Conservation (phyloP, 2,329 filamentous ascomycete genomes). For the Nannizziopsis barbatae region DNA sequence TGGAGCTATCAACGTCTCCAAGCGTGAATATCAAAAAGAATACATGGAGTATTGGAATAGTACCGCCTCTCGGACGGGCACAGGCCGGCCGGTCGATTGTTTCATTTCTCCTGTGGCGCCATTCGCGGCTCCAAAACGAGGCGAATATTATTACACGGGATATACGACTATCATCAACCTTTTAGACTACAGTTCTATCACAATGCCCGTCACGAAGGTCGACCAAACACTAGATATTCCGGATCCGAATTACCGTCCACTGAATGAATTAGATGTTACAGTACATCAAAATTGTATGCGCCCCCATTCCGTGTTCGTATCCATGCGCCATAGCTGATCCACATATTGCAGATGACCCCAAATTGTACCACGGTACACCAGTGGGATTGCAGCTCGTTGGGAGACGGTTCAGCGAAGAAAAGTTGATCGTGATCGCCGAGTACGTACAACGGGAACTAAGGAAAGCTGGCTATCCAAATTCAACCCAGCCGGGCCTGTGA, state of each 20-base stretch:
- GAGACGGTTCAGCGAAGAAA: conserved; percentile 43
- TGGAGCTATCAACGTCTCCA: conserved; percentile 41
- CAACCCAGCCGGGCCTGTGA: neutral
- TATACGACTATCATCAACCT: conserved; percentile 42
- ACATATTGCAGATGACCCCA: conserved; percentile 35
- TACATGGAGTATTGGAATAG: conserved; percentile 57
- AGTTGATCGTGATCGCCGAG: conserved; percentile 28
- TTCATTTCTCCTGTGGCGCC: conserved; percentile 35
- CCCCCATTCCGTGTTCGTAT: neutral
- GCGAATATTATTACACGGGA: conserved; percentile 38
- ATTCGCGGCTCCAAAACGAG: conserved; percentile 32
- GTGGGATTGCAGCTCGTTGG: conserved; percentile 41
- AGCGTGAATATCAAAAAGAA: conserved; percentile 38
- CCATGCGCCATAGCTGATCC: neutral
- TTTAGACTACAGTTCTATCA: conserved; percentile 45
- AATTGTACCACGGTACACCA: conserved; percentile 39
- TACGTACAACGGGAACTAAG: conserved; percentile 24
- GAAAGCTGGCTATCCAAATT: neutral
- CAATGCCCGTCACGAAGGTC: conserved; percentile 46
- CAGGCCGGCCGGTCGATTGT: conserved; percentile 44
- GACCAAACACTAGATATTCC: conserved; percentile 42
- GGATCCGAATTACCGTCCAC: conserved; percentile 26
- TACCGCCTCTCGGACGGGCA: conserved; percentile 38
- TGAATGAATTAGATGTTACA: conserved; percentile 33
- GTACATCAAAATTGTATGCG: conserved; percentile 41